Percentiles rank a stretch among this genome's conserved stretches.
These are phyloP conservation scores for Cytidiella melzeri DNA, from an alignment of 768 basidiomycete species.

Conservation along the genomic window DNA sequence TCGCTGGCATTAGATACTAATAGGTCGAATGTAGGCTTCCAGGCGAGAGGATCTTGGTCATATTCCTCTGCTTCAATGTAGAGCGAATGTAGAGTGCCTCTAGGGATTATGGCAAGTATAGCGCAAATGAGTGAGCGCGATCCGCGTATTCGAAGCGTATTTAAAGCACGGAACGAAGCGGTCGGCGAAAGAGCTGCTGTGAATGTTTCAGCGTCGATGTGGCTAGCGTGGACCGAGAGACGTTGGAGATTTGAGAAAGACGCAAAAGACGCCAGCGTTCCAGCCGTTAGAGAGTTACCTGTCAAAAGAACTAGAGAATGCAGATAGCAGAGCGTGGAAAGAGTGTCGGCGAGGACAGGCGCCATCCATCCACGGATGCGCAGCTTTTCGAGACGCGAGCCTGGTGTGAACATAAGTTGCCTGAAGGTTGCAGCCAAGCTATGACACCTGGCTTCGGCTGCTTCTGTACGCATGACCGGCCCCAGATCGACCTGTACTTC, in stretches of 20 bases:
- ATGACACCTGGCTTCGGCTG: constrained; percentile 2
- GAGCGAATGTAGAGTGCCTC: constrained; percentile 12
- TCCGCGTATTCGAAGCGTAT: constrained; percentile 15
- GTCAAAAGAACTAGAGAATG: constrained; percentile 14
- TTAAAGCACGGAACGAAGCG: constrained; percentile 13
- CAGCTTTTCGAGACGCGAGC: constrained; percentile 11
- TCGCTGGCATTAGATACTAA: constrained; percentile 14
- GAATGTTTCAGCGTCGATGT: constrained; percentile 15
- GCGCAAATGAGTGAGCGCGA: constrained; percentile 10
- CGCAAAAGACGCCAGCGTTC: constrained; percentile 16
- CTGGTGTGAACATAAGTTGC: background rate
- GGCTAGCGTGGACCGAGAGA: constrained; percentile 17
- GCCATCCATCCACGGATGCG: constrained; percentile 16
- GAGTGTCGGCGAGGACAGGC: constrained; percentile 3
- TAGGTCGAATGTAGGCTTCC: constrained; percentile 16
- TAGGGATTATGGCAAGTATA: constrained; percentile 13
- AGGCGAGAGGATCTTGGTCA: constrained; percentile 10
- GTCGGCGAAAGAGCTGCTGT: background rate
- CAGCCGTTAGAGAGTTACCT: constrained; percentile 10
- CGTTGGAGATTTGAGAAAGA: constrained; percentile 13
- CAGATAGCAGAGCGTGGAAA: constrained; percentile 11
- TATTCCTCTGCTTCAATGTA: constrained; percentile 14
- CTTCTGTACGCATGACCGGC: constrained; percentile 1
- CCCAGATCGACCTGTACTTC: constrained; percentile 14
- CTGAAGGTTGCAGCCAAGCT: constrained; percentile 9